phyloP scores from a whole-genome alignment of 78 protist genomes.

The Paratrimastix pyriformis region DNA sequence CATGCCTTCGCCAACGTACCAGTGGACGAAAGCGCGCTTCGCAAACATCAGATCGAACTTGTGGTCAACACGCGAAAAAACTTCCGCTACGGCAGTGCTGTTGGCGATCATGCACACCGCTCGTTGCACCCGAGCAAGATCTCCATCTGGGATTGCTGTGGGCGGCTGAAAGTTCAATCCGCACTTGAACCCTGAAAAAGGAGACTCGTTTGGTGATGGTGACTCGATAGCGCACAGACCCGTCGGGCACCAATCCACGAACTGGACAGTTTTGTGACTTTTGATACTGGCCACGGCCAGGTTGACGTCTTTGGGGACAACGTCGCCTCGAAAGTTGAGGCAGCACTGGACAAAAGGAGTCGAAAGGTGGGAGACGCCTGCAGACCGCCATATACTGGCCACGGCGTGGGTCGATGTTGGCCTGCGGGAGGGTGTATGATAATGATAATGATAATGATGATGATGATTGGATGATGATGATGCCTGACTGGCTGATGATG shows the following conservation, averaged over 20 bases:
- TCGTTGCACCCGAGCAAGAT: slow-evolving; percentile 89
- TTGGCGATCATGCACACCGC: slow-evolving; percentile 90
- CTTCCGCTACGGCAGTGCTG: slow-evolving; percentile 95
- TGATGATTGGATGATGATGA: too few relatives aligned
- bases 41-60: slow-evolving; percentile 92
- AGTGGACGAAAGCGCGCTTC: slow-evolving; percentile 97
- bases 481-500: too few relatives aligned
- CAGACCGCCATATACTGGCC: slow-evolving; percentile 99
- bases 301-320: slow-evolving; percentile 97
- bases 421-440: neutral
- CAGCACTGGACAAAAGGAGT: too few relatives aligned
- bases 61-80: slow-evolving; percentile 79
- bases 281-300: slow-evolving; percentile 90
- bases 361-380: too few relatives aligned
- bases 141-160: slow-evolving; percentile 92
- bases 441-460: too few relatives aligned
- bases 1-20: slow-evolving; percentile 99
- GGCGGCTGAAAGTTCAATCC: slow-evolving; percentile 94
- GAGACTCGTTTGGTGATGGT: too few relatives aligned
- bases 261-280: slow-evolving; percentile 89
- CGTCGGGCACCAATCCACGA: slow-evolving; percentile 96
- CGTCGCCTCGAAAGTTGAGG: slow-evolving; percentile 96
- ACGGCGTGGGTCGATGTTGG: slow-evolving; percentile 93
- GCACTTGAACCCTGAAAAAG: slow-evolving; percentile 89
- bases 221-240: too few relatives aligned